Base-by-base conservation (phyloP, 306 rosid genomes). In the Vigna angularis region DNA sequence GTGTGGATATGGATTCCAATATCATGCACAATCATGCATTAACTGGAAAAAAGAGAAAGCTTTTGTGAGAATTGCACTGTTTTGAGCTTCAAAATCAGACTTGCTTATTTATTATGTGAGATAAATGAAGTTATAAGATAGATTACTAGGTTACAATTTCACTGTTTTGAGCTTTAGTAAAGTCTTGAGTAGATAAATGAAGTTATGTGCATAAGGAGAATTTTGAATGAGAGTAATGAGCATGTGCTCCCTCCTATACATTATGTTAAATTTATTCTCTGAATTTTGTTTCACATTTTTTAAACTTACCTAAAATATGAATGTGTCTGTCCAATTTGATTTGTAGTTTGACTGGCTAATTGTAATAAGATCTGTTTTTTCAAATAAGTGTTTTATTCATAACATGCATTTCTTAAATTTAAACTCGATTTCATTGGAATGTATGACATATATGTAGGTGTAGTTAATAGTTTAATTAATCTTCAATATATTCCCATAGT, bases 11-110 rank as follows among this genome's bases (percentile, higher is more conserved):
- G 71, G 78, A 75, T 36, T 59, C 72, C 36, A 57, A 50, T 70
- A 53, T n/a, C 75, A 49, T 71, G 68, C 75, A 53, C 36, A 20
- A 71, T 40, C 71, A 76, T 38, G 42, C 9, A 28, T 66, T 50
- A 66, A 20, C 26, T 5, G 79, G 76, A 32, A 84, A 84, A 62
- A 76, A 70, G 80, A 76, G 82, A 42, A 66, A 72, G 79, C 32
- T 76, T 76, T 49, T 80, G 30, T 84, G 77, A 80, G 76, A 4
- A 12, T 9, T 17, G 45, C 38, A 42, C 47, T 73, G 28, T 7
- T 18, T n/a, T 6, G 17, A 9, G 53, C 14, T 9, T 38, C 61
- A 2, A 74, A 24, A 28, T 45, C 45, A 50, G 40, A 16, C 18
- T 78, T 83, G 15, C 20, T 66, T 45, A 15, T 16, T 48, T 44